A percentile compares a stretch with the other conserved stretches of the same genome.
Evolutionary conservation across 352 stramenopile genomes (phyloP).

Genomic region (Pythium volutum): DNA sequence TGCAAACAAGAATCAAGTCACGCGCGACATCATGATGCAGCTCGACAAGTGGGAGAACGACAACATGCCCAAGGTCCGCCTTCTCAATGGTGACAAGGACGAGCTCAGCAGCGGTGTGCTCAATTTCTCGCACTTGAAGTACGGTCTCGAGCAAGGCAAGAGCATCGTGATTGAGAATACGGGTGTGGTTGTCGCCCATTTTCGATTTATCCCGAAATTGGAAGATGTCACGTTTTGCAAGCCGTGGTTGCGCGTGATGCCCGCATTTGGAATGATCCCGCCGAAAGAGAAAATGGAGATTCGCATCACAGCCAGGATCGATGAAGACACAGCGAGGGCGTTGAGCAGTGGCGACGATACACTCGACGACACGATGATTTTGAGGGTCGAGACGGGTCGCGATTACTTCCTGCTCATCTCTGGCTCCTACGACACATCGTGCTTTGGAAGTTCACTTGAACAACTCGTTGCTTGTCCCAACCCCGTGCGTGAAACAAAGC

Average conservation of each 20-base stretch:
- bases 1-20: constrained; percentile 87
- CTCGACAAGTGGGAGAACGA: constrained; percentile 97
- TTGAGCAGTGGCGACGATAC: constrained; percentile 90
- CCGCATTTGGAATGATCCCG: constrained; percentile 88
- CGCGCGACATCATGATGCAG: constrained; percentile 92
- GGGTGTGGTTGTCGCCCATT: constrained; percentile 93
- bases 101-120: constrained; percentile 57
- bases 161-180: constrained; percentile 87
- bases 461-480: constrained; percentile 91
- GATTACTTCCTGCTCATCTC: constrained; percentile 96
- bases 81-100: constrained; percentile 52
- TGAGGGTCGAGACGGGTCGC: constrained; percentile 94
- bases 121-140: constrained; percentile 62
- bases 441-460: constrained; percentile 94
- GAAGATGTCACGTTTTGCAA: constrained; percentile 89
- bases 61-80: constrained; percentile 90
- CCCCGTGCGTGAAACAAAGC: constrained; percentile 74
- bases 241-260: constrained; percentile 89
- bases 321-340: constrained; percentile 84
- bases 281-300: constrained; percentile 83
- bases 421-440: constrained; percentile 91
- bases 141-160: constrained; percentile 57
- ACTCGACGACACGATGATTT: constrained; percentile 96
- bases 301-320: constrained; percentile 89
- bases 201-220: constrained; percentile 91